Evolutionary conservation across 179 eudicot genomes (phyloP).

Genomic region (Beta lomatogona): DNA sequence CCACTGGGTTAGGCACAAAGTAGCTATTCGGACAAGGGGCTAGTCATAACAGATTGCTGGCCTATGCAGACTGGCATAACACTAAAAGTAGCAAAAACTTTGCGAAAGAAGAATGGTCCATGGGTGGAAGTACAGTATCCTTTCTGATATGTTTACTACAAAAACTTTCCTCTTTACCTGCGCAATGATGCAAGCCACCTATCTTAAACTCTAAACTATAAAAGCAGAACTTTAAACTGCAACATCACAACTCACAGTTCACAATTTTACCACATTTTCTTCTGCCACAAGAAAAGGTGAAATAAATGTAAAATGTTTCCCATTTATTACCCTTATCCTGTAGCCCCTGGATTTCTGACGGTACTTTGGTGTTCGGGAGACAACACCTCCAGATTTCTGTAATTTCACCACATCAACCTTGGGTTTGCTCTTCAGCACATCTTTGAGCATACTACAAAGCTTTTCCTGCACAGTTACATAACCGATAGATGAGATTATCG

Average conservation of each 20-base stretch:
- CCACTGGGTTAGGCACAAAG: neutral
- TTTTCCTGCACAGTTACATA: slow-evolving; percentile 69
- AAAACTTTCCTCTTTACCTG: neutral
- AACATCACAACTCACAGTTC: neutral
- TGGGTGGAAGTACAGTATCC: neutral
- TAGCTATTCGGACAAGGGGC: neutral
- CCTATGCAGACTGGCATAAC: neutral
- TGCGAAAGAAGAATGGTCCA: neutral
- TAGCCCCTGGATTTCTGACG: slow-evolving; percentile 77
- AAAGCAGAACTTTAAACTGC: neutral
- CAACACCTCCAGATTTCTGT: slow-evolving; percentile 97
- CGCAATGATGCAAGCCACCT: neutral
- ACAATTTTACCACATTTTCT: neutral
- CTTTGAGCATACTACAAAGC: slow-evolving; percentile 93
- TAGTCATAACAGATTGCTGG: neutral
- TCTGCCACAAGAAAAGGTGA: neutral
- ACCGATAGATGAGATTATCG: neutral
- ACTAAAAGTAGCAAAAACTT: neutral
- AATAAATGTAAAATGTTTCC: too few relatives aligned
- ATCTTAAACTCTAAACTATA: neutral
- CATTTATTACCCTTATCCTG: slow-evolving; percentile 68
- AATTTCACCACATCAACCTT: slow-evolving; percentile 96
- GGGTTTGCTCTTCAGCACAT: slow-evolving; percentile 71
- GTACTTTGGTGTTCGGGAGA: slow-evolving; percentile 64
- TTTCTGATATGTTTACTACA: neutral